Base-by-base conservation (phyloP, 306 rosid species). In the Prunus dulcis region DNA sequence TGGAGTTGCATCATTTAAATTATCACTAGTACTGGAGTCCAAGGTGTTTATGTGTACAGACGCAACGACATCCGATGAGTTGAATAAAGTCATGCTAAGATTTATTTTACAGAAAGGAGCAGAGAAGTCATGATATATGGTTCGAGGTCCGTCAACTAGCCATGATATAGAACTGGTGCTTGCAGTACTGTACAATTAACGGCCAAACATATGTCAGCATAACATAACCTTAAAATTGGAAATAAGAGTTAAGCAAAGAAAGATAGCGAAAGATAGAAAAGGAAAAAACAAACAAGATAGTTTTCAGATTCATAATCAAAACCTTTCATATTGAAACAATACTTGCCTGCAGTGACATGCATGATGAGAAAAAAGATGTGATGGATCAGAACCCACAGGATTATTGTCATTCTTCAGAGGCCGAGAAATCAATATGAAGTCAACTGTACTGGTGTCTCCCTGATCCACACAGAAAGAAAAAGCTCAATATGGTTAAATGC, bases 321-420 rank as follows among this genome's bases (percentile, higher is more conserved):
- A 63, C 79, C 69, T 64, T 34, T 9, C 23, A 27, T 51, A 38
- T 68, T 76, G 64, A 67, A 64, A 53, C 47, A 80, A 64, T 80
- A 80, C 88, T 82, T 88, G 87, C 99, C 98, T 89, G 86, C 92
- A 89, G 85, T 89, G 91, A 81, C 99, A 92, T 8, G 89, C 88
- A 78, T 92, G 93, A 80, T 95, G 90, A 67, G 97, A 89, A 81
- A 88, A 81, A 41, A 95, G 86, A 77, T 45, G 82, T 13, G 92
- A 80, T 81, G 91, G 81, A 64, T 79, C 87, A 13, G 85, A 79
- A 67, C 71, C 80, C 62, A 74, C 88, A 51, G 92, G 82, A 84
- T 76, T 71, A 69, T 34, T 67, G 69, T 76, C 74, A 76, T 74
- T 80, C 79, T 69, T 86, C 74, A 88, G 78, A 32, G 86, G 89